Evolutionary conservation across 106 monocot genomes (phyloP), one percentile per base, ranked within the genome.

Genomic region (Vanilla planifolia): DNA sequence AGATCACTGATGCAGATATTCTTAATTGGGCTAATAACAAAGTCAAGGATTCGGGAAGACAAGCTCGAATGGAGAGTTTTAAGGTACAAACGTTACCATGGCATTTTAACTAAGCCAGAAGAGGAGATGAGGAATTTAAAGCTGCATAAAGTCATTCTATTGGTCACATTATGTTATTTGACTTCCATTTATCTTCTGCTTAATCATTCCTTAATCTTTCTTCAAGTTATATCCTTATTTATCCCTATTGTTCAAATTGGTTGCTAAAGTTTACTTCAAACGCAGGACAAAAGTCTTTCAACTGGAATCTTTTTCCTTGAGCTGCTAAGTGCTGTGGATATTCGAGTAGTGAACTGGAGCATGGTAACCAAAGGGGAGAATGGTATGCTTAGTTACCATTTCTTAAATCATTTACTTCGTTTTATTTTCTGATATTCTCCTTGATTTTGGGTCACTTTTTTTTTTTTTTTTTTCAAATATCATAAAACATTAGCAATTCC

Each of bases 341-440:
- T 75, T 45, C 79, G 89, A 59, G 76, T 82, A 58, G 81, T 90
- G 47, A 85, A 90, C 56, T 82, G 89, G 85, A 85, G 76, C 73
- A 75, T 90, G 67, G 85, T 90, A 22, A 90, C 81, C 36, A 67
- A 65, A 79, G 89, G 89, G 61, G 75, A 85, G 55, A 85, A 44
- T 67, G 85, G 85, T 90, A 76, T 22, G 24, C 48, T 59, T 16
- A 23, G 16, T 37, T 8, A 35, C 2, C 16, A 15, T 52, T 1
- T 29, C 37, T 39, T 39, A 5, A 39, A 7, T 39, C 37, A 11
- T 7, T 7, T 7, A 39, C 37, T 39, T 39, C 37, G 11, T 11
- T 7, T 7, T 39, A n/a, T 39, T 39, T 0, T 39, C 11, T 39
- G 37, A 39, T 11, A 39, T 11, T 39, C 37, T 39, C 37, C 37